A percentile compares a stretch with the other conserved stretches of the same genome.
Evolutionary conservation across 1,284 basidiomycete species (phyloP).

Genomic region (Cutaneotrichosporon sp.): DNA sequence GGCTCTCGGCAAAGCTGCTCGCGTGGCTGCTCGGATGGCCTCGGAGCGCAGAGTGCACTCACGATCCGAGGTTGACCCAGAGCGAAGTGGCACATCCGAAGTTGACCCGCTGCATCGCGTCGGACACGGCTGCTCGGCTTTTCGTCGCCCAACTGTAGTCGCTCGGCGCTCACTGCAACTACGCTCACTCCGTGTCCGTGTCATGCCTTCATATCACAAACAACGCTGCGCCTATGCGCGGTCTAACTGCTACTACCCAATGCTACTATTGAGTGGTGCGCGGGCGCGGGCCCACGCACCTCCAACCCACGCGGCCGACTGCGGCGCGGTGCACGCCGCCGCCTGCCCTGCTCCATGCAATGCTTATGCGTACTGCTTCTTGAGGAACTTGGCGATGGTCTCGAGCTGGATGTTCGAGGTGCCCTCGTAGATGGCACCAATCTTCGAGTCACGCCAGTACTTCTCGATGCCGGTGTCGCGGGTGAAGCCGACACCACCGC

Average conservation of each 20-base stretch:
- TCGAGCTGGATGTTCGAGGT: constrained; percentile 96
- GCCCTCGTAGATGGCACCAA: constrained; percentile 92
- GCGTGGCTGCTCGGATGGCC: too few relatives aligned
- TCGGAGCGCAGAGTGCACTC: too few relatives aligned
- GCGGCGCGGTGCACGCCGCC: background rate
- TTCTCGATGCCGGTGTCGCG: constrained; percentile 93
- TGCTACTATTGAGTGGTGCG: background rate
- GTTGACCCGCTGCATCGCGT: too few relatives aligned
- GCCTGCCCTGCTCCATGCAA: background rate
- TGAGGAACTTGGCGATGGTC: constrained; percentile 88
- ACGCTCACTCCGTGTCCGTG: background rate
- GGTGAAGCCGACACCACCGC: constrained; percentile 93
- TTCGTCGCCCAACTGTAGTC: too few relatives aligned
- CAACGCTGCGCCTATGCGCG: constrained; percentile 8
- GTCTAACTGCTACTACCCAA: constrained; percentile 2
- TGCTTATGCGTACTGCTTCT: constrained; percentile 37
- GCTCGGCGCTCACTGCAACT: background rate
- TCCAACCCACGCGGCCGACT: background rate
- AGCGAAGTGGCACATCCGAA: too few relatives aligned
- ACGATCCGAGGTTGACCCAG: too few relatives aligned
- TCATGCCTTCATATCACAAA: constrained; percentile 12
- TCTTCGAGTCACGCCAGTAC: constrained; percentile 93
- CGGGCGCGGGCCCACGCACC: background rate
- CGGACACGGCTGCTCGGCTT: too few relatives aligned
- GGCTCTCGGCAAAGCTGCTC: too few relatives aligned